These are phyloP conservation scores for Suhomyces sp. DNA, from an alignment of 805 yeast species.

Conservation along the genomic window DNA sequence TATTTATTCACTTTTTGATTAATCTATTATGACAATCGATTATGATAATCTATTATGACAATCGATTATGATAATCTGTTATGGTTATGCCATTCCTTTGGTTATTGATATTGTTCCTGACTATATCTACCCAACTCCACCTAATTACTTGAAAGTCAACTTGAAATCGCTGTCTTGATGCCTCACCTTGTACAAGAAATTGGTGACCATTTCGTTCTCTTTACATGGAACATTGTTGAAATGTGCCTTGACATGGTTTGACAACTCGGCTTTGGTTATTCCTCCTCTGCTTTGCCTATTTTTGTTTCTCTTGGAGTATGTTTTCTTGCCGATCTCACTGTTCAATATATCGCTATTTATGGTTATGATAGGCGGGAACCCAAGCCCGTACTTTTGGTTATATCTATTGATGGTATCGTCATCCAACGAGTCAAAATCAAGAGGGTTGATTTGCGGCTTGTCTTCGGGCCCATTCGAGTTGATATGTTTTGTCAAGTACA, in stretches of 20 bases:
- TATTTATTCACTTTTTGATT: too few relatives aligned
- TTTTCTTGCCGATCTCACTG: constrained; percentile 70
- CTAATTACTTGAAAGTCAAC: constrained; percentile 32
- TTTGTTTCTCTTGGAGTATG: constrained; percentile 38
- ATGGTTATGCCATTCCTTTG: too few relatives aligned
- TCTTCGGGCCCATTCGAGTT: constrained; percentile 73
- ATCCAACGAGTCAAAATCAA: constrained; percentile 68
- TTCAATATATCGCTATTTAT: constrained; percentile 67
- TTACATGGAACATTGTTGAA: constrained; percentile 56
- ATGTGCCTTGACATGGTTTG: constrained; percentile 63
- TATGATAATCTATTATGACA: too few relatives aligned
- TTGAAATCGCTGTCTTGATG: constrained; percentile 55
- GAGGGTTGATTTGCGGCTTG: constrained; percentile 47
- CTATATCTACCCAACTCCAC: not conserved
- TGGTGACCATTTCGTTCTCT: constrained; percentile 85
- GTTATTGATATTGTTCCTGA: not conserved
- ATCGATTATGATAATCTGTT: too few relatives aligned
- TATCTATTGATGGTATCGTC: constrained; percentile 67
- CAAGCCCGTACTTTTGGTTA: constrained; percentile 55
- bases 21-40: too few relatives aligned
- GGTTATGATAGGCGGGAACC: constrained; percentile 59
- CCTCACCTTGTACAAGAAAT: constrained; percentile 80
- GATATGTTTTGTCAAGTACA: constrained; percentile 62
- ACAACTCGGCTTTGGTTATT: constrained; percentile 58
- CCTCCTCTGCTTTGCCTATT: constrained; percentile 34